A percentile compares a stretch with the other conserved stretches of the same genome.
Evolutionary conservation across 2,329 filamentous ascomycete species (phyloP).

Genomic region (Madurella mycetomatis): DNA sequence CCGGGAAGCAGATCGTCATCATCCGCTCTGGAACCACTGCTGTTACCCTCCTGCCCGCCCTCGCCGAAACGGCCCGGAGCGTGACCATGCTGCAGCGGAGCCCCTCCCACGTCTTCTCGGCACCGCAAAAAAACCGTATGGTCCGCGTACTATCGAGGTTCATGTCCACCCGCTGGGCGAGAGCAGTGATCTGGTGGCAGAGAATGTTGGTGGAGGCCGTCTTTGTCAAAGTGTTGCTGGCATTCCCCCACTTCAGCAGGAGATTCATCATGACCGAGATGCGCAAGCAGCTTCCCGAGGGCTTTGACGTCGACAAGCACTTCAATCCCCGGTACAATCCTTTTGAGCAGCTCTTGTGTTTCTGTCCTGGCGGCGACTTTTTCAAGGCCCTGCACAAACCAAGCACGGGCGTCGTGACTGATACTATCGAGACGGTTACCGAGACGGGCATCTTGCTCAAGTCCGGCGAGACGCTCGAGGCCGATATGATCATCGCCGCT

Average conservation of each 20-base stretch:
- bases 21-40: constrained; percentile 78
- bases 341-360: constrained; percentile 72
- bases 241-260: constrained; percentile 48
- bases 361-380: constrained; percentile 56
- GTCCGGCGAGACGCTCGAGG: constrained; percentile 48
- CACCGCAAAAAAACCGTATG: constrained; percentile 39
- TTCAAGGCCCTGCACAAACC: constrained; percentile 44
- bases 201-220: constrained; percentile 43
- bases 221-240: constrained; percentile 46
- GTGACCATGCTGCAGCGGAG: constrained; percentile 81
- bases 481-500: constrained; percentile 66
- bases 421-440: constrained; percentile 48
- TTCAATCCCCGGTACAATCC: constrained; percentile 63
- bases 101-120: constrained; percentile 63
- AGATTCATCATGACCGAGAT: constrained; percentile 44
- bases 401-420: constrained; percentile 48
- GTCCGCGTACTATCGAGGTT: constrained; percentile 37
- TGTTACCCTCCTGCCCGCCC: constrained; percentile 67
- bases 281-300: constrained; percentile 47
- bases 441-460: constrained; percentile 43
- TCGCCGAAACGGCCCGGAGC: constrained; percentile 59
- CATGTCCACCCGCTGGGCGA: constrained; percentile 45
- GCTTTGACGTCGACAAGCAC: constrained; percentile 54
- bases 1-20: constrained; percentile 63
- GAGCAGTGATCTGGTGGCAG: constrained; percentile 46